Evolutionary conservation across 2,329 filamentous ascomycete species (phyloP).

Genomic region (Periglandula ipomoeae): DNA sequence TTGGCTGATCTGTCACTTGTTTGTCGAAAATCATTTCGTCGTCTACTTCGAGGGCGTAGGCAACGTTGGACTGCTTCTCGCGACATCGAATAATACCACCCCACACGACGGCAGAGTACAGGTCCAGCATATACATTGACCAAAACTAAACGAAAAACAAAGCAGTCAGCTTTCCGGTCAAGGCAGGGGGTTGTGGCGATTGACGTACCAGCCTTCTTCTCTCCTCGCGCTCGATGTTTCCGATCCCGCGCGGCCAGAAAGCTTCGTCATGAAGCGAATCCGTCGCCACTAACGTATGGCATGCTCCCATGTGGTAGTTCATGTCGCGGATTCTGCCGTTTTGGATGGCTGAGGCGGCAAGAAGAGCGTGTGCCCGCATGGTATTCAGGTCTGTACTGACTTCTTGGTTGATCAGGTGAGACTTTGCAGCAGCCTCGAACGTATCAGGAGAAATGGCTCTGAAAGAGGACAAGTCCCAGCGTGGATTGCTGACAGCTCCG

Average conservation of each 20-base stretch:
- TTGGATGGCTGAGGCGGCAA: conserved; percentile 42
- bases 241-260: conserved; percentile 38
- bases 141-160: conserved; percentile 31
- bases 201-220: conserved; percentile 31
- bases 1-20: neutral
- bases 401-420: conserved; percentile 8
- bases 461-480: conserved; percentile 31
- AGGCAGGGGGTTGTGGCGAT: too few relatives aligned
- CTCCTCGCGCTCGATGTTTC: conserved; percentile 37
- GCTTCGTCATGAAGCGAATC: conserved; percentile 43
- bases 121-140: conserved; percentile 48
- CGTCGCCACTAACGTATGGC: conserved; percentile 38
- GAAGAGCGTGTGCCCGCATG: conserved; percentile 26
- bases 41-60: conserved; percentile 20
- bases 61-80: conserved; percentile 16
- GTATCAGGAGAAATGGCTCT: conserved; percentile 18
- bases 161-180: neutral
- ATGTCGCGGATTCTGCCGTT: conserved; percentile 38
- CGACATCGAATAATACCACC: conserved; percentile 16
- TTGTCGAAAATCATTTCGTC: conserved; percentile 32
- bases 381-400: conserved; percentile 8
- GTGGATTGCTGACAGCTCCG: conserved; percentile 32
- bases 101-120: conserved; percentile 45
- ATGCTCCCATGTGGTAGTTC: conserved; percentile 41
- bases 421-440: conserved; percentile 14